Evolutionary conservation across 257 asterid genomes (phyloP).

Genomic region (Verbena officinalis): DNA sequence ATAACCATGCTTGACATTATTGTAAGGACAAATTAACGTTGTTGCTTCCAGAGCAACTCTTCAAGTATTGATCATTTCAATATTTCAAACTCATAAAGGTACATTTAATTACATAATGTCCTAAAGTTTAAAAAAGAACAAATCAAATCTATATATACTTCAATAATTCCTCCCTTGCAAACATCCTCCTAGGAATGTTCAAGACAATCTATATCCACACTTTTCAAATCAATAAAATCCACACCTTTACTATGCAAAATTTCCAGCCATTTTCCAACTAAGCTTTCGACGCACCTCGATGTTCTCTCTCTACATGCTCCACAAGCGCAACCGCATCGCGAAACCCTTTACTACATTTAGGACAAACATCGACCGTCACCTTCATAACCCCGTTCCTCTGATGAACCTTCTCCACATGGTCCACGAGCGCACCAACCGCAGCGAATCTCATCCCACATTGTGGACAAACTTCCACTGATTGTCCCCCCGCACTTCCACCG

Average conservation of each 20-base stretch:
- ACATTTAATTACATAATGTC: no score
- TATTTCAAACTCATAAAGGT: no score
- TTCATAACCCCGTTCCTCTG: constrained; percentile 82
- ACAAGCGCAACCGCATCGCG: constrained; percentile 88
- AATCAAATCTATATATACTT: neutral
- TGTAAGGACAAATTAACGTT: no score
- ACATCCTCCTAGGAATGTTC: no score
- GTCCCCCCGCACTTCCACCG: constrained; percentile 39
- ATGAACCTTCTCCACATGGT: constrained; percentile 85
- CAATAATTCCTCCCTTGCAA: no score
- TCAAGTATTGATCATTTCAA: neutral
- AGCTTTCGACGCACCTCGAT: constrained; percentile 75
- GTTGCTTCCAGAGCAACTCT: no score
- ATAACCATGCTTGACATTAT: no score
- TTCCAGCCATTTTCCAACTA: constrained; percentile 18
- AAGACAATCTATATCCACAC: no score
- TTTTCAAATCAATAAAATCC: neutral
- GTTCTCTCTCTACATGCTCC: constrained; percentile 93
- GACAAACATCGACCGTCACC: constrained; percentile 82
- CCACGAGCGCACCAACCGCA: constrained; percentile 62
- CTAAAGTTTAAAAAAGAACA: no score
- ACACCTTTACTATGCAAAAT: constrained; percentile 18
- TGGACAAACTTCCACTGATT: constrained; percentile 72
- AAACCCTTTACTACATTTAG: constrained; percentile 89
- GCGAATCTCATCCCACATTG: constrained; percentile 73